Evolutionary conservation across 768 basidiomycete genomes (phyloP).

Genomic region (Podaxis sp.): DNA sequence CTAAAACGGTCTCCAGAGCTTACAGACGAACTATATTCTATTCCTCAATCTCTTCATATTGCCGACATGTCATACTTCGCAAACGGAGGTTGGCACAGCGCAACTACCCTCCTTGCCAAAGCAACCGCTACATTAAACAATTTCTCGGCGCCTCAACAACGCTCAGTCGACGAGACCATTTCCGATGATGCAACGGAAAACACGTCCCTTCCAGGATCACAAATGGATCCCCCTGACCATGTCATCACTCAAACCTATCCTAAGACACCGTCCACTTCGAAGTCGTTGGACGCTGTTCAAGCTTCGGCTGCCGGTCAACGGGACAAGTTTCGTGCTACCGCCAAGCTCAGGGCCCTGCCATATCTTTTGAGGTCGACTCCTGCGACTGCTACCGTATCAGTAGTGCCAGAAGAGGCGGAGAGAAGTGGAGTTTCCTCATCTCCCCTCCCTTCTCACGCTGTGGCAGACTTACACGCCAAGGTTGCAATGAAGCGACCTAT

Average conservation of each 20-base stretch:
- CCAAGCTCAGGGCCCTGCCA: neutral
- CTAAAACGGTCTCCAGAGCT: neutral
- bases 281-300: neutral
- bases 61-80: slow-evolving; percentile 6
- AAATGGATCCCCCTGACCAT: neutral
- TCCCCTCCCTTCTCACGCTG: neutral
- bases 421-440: neutral
- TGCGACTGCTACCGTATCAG: neutral
- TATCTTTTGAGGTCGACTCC: slow-evolving; percentile 1
- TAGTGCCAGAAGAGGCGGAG: neutral
- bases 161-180: neutral
- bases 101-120: neutral
- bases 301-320: neutral
- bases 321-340: neutral
- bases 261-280: neutral
- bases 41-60: neutral
- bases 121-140: neutral
- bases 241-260: neutral
- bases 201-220: neutral
- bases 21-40: neutral
- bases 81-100: slow-evolving; percentile 1
- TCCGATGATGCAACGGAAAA: neutral
- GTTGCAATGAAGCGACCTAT: neutral
- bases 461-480: neutral
- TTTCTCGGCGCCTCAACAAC: neutral